Conservation (phyloP, 345 rosid species). For the Hirschfeldia incana region DNA sequence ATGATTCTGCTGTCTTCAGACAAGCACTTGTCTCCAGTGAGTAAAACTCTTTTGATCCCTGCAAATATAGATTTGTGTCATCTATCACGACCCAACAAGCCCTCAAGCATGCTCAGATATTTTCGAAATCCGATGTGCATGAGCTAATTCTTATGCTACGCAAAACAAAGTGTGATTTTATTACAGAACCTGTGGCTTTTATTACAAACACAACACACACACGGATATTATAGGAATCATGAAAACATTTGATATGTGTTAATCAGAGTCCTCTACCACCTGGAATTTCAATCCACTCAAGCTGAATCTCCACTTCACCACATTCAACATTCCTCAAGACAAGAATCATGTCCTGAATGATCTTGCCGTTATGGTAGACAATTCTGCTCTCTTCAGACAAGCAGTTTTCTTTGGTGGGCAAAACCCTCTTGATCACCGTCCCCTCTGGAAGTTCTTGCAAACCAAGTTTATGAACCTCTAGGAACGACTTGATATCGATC, state of each 20-base stretch:
- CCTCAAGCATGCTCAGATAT: too few species aligned
- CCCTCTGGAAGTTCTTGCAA: constrained; percentile 57
- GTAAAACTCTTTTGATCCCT: too few species aligned
- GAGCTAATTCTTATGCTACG: not conserved
- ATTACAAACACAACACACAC: not conserved
- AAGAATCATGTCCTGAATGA: constrained; percentile 60
- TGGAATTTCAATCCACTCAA: constrained; percentile 63
- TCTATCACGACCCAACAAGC: too few species aligned
- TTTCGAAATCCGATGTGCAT: not conserved
- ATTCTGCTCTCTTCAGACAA: constrained; percentile 60
- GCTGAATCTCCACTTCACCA: constrained; percentile 65
- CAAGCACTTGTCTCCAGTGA: too few species aligned
- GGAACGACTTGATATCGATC: constrained; percentile 57
- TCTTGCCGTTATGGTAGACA: constrained; percentile 47
- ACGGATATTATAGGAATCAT: not conserved
- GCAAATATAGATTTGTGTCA: too few species aligned
- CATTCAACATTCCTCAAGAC: constrained; percentile 55
- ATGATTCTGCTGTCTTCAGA: too few species aligned
- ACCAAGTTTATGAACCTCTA: constrained; percentile 51
- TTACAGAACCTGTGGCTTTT: not conserved
- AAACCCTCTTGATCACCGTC: constrained; percentile 49
- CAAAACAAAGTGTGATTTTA: not conserved
- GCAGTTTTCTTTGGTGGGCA: constrained; percentile 50
- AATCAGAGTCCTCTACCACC: constrained; percentile 39
- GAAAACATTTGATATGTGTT: not conserved